A percentile compares a stretch with the other conserved stretches of the same genome.
phyloP scores from a whole-genome alignment of 139 green algal species.

The Penium margaritaceum region DNA sequence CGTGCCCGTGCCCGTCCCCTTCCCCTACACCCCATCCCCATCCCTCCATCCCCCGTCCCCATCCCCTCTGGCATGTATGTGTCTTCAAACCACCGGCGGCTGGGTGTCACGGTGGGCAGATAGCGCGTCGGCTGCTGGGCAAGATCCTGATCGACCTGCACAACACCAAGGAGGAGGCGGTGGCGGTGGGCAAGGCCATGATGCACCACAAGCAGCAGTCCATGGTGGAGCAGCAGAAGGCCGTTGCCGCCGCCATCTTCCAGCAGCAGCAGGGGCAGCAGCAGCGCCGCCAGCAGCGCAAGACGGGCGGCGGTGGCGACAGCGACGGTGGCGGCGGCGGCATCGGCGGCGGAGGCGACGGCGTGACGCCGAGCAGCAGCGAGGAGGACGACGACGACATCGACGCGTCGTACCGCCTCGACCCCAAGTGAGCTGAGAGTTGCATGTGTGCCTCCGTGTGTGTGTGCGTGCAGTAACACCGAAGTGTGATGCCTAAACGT shows the following conservation, averaged over 20 bases:
- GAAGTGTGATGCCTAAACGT: too few relatives aligned
- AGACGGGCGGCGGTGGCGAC: too few relatives aligned
- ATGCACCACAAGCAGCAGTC: not conserved
- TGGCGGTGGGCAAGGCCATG: slow-evolving; percentile 22
- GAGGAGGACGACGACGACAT: slow-evolving; percentile 27
- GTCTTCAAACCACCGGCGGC: too few relatives aligned
- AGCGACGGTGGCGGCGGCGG: too few relatives aligned
- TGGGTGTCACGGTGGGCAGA: too few relatives aligned
- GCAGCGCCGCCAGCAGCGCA: too few relatives aligned
- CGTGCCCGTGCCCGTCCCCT: not conserved
- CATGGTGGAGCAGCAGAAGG: not conserved
- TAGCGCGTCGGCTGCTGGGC: slow-evolving; percentile 65
- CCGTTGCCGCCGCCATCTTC: not conserved
- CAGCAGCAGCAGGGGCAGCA: not conserved
- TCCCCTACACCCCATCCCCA: not conserved
- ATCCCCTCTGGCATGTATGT: not conserved
- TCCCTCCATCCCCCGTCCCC: not conserved
- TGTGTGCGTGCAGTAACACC: too few relatives aligned
- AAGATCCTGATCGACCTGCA: slow-evolving; percentile 88
- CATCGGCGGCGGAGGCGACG: not conserved
- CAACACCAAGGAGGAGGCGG: slow-evolving; percentile 53
- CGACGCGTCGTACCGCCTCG: slow-evolving; percentile 32
- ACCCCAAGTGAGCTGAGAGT: slow-evolving; percentile 43
- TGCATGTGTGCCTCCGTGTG: too few relatives aligned
- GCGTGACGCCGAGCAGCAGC: not conserved